phyloP scores from a whole-genome alignment of 2,329 filamentous ascomycete genomes.

The Alternaria ethzedia region DNA sequence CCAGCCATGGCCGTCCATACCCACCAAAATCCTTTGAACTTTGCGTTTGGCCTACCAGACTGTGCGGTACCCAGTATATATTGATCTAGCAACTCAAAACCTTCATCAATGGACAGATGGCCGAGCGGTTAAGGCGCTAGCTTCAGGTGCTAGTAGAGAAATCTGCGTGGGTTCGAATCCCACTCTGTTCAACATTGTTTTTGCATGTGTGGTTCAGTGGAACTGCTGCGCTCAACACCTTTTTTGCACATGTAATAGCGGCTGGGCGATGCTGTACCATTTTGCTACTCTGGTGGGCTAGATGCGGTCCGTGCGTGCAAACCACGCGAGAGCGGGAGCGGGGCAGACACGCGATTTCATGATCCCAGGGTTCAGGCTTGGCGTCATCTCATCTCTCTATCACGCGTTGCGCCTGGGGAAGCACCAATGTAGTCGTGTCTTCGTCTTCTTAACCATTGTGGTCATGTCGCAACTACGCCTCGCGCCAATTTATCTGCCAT shows the following conservation, averaged over 20 bases:
- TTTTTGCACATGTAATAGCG: background rate
- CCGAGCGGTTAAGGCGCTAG: slow-evolving; percentile 49
- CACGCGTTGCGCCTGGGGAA: background rate
- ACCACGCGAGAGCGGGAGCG: background rate
- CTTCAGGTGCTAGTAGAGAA: slow-evolving; percentile 48
- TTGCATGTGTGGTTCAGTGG: slow-evolving; percentile 11
- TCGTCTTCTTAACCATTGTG: background rate
- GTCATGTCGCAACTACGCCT: background rate
- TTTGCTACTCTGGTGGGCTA: background rate
- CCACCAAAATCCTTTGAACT: background rate
- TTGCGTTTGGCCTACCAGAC: too few relatives aligned
- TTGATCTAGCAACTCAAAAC: background rate
- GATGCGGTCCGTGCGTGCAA: background rate
- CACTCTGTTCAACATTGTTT: slow-evolving; percentile 42
- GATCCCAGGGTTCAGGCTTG: background rate
- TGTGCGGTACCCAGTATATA: too few relatives aligned
- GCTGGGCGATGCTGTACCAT: background rate
- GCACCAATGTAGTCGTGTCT: background rate
- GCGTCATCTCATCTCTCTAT: background rate
- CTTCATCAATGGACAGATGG: slow-evolving; percentile 27
- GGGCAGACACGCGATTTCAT: background rate
- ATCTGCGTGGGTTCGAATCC: slow-evolving; percentile 47
- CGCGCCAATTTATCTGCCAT: too few relatives aligned
- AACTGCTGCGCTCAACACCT: slow-evolving; percentile 44
- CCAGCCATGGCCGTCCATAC: background rate